A percentile compares a stretch with the other conserved stretches of the same genome.
Conservation (phyloP, 768 basidiomycete species). For the Termitomyces sp. region DNA sequence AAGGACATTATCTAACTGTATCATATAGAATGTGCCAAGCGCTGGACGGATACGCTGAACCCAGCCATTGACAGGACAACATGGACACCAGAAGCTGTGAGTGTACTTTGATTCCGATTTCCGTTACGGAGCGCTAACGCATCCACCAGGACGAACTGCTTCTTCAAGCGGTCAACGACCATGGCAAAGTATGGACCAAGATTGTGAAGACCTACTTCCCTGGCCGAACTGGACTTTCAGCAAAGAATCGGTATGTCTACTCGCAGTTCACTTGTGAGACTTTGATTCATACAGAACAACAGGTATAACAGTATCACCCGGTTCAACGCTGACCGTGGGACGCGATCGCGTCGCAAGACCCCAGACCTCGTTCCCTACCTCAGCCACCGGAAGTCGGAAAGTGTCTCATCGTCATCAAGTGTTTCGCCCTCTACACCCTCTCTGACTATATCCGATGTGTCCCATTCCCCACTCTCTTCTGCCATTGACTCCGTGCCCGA, state of each 20-base stretch:
- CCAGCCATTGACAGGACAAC: slow-evolving; percentile 54
- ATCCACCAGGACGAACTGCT: slow-evolving; percentile 42
- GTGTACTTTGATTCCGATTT: slow-evolving; percentile 9
- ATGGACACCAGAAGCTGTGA: slow-evolving; percentile 51
- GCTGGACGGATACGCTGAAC: slow-evolving; percentile 58
- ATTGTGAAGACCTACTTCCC: slow-evolving; percentile 59
- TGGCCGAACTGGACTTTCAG: slow-evolving; percentile 51
- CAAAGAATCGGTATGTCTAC: slow-evolving; percentile 46
- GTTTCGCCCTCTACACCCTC: slow-evolving; percentile 33
- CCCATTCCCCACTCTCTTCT: slow-evolving; percentile 18
- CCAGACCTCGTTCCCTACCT: slow-evolving; percentile 25
- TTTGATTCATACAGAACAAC: neutral
- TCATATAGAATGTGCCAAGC: slow-evolving; percentile 49
- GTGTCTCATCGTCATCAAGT: slow-evolving; percentile 31
- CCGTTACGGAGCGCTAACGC: neutral
- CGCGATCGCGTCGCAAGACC: slow-evolving; percentile 31
- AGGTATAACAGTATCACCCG: slow-evolving; percentile 51
- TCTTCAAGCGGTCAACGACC: slow-evolving; percentile 47
- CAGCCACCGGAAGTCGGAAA: slow-evolving; percentile 27
- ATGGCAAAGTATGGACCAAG: slow-evolving; percentile 58
- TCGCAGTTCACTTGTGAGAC: neutral
- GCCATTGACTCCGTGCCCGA: slow-evolving; percentile 16
- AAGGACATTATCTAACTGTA: slow-evolving; percentile 8
- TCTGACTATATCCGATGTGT: slow-evolving; percentile 18
- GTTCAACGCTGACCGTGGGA: slow-evolving; percentile 34